These are phyloP conservation scores for Xylariaceae sp. DNA, from an alignment of 2,329 filamentous ascomycete genomes.

Conservation along the genomic window DNA sequence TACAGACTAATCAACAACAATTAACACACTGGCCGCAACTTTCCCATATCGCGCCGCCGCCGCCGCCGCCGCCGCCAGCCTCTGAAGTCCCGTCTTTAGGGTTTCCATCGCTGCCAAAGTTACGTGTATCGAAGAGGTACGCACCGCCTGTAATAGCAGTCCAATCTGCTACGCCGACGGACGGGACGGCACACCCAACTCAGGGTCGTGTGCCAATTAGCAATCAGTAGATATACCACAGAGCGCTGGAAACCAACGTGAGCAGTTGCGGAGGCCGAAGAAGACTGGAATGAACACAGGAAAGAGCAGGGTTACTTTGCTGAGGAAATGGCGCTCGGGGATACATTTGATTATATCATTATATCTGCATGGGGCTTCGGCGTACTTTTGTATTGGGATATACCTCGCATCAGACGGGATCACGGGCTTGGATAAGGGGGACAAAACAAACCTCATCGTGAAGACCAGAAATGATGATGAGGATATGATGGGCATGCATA, in stretches of 20 bases:
- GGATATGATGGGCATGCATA: not conserved
- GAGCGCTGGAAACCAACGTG: slow-evolving; percentile 11
- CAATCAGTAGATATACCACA: slow-evolving; percentile 21
- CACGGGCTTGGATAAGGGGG: not conserved
- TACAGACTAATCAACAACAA: not conserved
- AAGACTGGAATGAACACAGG: slow-evolving; percentile 27
- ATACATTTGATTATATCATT: not conserved
- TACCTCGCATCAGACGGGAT: not conserved
- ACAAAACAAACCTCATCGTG: not conserved
- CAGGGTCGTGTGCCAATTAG: slow-evolving; percentile 19
- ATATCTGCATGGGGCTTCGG: not conserved
- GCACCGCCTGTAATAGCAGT: slow-evolving; percentile 34
- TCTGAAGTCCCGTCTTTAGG: slow-evolving; percentile 33
- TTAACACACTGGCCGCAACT: not conserved
- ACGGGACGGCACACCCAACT: slow-evolving; percentile 1
- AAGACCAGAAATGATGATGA: not conserved
- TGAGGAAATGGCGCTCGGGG: slow-evolving; percentile 5
- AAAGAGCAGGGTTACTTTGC: slow-evolving; percentile 34
- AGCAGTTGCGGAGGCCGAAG: not conserved
- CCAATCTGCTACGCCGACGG: slow-evolving; percentile 28
- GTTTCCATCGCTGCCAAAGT: slow-evolving; percentile 36
- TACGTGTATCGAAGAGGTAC: slow-evolving; percentile 39
- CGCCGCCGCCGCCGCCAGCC: slow-evolving; percentile 17
- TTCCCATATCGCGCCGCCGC: slow-evolving; percentile 5
- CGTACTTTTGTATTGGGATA: not conserved